phyloP scores from a whole-genome alignment of 2,329 filamentous ascomycete genomes.

The Diaporthe citri region DNA sequence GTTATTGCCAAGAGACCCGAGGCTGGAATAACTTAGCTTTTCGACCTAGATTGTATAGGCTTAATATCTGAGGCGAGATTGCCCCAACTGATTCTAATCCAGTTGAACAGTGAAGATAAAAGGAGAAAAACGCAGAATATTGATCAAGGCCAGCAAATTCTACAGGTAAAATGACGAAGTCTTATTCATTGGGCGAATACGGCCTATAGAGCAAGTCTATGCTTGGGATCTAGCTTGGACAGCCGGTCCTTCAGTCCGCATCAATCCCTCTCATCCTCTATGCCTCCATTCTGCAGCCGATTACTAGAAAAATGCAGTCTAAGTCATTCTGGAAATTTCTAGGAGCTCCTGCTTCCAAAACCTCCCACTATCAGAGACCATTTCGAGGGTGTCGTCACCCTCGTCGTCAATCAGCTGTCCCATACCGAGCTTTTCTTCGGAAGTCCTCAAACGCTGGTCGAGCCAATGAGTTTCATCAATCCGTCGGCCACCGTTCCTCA shows the following conservation, averaged over 20 bases:
- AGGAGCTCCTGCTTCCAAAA: background rate
- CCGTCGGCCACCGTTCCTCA: background rate
- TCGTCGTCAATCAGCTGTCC: background rate
- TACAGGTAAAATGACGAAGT: accelerated
- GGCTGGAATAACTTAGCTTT: background rate
- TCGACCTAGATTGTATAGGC: background rate
- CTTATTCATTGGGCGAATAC: background rate
- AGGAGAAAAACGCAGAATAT: too few relatives aligned
- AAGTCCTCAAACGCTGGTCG: background rate
- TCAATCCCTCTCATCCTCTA: too few relatives aligned
- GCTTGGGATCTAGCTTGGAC: background rate
- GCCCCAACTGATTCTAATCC: too few relatives aligned
- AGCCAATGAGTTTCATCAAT: background rate
- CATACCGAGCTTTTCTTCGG: background rate
- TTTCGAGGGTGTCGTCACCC: too few relatives aligned
- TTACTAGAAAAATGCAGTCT: too few relatives aligned
- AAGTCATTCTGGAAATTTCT: too few relatives aligned
- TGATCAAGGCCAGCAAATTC: background rate
- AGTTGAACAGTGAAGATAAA: too few relatives aligned
- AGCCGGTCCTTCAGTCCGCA: too few relatives aligned
- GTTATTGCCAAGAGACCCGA: slow-evolving; percentile 51
- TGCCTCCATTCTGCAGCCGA: too few relatives aligned
- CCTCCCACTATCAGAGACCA: background rate
- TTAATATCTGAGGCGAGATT: too few relatives aligned
- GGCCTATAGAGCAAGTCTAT: background rate